Evolutionary conservation across 73 alveolate species (phyloP).

Genomic region (Durusdinium trenchii): DNA sequence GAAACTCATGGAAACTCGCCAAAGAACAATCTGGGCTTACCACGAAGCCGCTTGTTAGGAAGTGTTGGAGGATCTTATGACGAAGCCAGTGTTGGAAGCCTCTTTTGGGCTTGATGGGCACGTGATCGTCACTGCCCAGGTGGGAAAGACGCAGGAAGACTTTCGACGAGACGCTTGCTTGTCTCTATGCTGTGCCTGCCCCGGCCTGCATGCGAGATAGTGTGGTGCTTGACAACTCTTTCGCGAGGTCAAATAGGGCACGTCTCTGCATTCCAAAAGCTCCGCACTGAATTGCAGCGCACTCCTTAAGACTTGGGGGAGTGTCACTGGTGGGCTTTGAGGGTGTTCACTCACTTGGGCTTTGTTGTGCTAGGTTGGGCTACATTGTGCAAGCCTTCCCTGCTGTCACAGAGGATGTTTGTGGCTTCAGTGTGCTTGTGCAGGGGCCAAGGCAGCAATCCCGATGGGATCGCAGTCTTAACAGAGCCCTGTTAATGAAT

Average conservation of each 20-base stretch:
- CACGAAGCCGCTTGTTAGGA: no score
- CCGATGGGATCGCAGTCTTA: not conserved
- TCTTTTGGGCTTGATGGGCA: no score
- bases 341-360: not conserved
- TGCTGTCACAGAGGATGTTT: constrained; percentile 53
- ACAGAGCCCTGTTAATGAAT: not conserved
- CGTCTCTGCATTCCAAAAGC: constrained; percentile 84
- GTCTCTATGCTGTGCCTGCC: constrained; percentile 10
- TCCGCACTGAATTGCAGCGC: constrained; percentile 75
- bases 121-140: constrained; percentile 44
- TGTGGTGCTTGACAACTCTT: not conserved
- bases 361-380: not conserved
- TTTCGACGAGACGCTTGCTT: constrained; percentile 65
- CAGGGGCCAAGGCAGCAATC: constrained; percentile 8
- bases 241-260: constrained; percentile 51
- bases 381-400: constrained; percentile 92
- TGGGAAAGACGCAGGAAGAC: constrained; percentile 63
- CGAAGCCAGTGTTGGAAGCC: no score
- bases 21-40: no score
- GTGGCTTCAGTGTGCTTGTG: constrained; percentile 85
- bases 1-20: no score
- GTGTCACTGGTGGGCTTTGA: not conserved
- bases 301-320: not conserved
- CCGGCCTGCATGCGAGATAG: not conserved
- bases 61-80: no score